Evolutionary conservation across 805 yeast genomes (phyloP).

Genomic region (Metschnikowia drakensbergensis): DNA sequence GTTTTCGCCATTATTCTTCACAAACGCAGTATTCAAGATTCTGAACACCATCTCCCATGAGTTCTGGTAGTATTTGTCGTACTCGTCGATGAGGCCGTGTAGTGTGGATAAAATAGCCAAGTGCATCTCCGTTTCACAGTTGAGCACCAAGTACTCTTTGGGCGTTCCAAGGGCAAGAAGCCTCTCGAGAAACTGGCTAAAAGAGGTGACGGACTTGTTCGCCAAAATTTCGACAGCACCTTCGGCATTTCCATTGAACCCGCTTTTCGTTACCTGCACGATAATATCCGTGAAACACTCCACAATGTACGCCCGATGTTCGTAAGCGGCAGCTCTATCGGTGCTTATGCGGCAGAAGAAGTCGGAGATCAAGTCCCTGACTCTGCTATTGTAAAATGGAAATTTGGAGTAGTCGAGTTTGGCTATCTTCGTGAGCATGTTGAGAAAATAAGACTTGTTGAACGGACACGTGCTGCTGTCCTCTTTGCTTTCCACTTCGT

Average conservation of each 20-base stretch:
- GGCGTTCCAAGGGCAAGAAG: constrained; percentile 39
- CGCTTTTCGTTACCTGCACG: constrained; percentile 36
- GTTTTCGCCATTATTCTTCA: constrained; percentile 18
- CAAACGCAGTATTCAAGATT: constrained; percentile 59
- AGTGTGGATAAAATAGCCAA: constrained; percentile 59
- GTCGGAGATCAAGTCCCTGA: constrained; percentile 47
- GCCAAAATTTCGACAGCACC: constrained; percentile 35
- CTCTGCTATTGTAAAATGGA: constrained; percentile 35
- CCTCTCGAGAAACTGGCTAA: constrained; percentile 42
- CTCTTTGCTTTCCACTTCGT: constrained; percentile 22
- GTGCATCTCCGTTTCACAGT: constrained; percentile 66
- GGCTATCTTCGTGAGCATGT: constrained; percentile 50
- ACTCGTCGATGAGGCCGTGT: constrained; percentile 71
- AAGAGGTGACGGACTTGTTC: constrained; percentile 44
- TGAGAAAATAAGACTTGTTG: constrained; percentile 53
- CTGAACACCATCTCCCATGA: constrained; percentile 74
- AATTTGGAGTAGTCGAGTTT: constrained; percentile 51
- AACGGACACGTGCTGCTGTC: constrained; percentile 41
- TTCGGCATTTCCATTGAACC: constrained; percentile 29
- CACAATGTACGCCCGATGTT: constrained; percentile 47
- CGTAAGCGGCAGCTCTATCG: constrained; percentile 36
- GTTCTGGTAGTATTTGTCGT: constrained; percentile 55
- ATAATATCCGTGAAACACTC: constrained; percentile 51
- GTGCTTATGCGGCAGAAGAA: constrained; percentile 46
- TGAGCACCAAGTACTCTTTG: constrained; percentile 43